phyloP scores from a whole-genome alignment of 106 monocot species.

The Ottelia alismoides region DNA sequence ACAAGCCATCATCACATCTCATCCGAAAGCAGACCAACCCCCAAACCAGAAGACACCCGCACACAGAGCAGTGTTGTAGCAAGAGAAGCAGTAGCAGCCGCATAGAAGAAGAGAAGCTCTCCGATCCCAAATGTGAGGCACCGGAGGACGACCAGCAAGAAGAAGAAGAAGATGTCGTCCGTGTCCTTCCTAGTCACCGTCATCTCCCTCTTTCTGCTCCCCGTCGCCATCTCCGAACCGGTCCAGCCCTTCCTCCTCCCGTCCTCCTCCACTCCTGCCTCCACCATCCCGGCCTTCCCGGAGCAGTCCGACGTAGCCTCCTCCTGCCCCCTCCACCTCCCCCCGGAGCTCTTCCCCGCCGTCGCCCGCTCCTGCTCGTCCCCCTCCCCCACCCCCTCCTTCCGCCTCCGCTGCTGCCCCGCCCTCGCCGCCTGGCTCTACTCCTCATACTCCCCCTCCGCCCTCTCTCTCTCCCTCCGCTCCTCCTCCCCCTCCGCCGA shows the following conservation, averaged over 20 bases:
- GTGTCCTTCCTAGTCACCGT: conserved; percentile 2
- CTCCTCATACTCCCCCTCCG: conserved; percentile 51
- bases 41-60: no score
- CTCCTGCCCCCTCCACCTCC: conserved; percentile 40
- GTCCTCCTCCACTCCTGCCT: conserved; percentile 7
- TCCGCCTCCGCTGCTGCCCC: conserved; percentile 58
- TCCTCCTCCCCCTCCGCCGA: conserved; percentile 13
- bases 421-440: conserved; percentile 61
- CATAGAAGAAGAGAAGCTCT: no score
- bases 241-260: conserved; percentile 16
- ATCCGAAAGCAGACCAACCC: no score
- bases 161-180: no score
- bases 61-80: no score
- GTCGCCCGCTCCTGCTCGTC: conserved; percentile 27
- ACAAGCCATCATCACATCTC: no score
- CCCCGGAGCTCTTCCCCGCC: conserved; percentile 31
- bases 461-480: conserved; percentile 19
- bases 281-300: conserved; percentile 87
- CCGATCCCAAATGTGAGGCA: no score
- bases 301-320: conserved; percentile 47
- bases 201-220: neutral
- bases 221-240: conserved; percentile 8
- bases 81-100: no score
- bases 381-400: conserved; percentile 2
- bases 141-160: no score